Percentiles rank a stretch among this genome's conserved stretches.
Conservation (phyloP, 2,329 filamentous ascomycete species). For the Monosporascus ibericus region DNA sequence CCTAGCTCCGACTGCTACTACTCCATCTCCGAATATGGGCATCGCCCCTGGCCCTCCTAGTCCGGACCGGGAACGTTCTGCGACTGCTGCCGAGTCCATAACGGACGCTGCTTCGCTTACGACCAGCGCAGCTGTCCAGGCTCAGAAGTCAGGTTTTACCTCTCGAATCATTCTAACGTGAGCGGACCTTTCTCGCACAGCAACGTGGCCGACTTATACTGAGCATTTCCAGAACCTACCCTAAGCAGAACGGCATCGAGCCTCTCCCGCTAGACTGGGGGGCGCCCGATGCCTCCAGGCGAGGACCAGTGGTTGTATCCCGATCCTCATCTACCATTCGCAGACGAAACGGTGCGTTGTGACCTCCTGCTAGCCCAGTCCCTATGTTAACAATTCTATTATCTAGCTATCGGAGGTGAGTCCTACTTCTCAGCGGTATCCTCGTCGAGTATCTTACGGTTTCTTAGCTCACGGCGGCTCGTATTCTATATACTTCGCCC, state of each 20-base stretch:
- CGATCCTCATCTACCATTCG: slow-evolving; percentile 69
- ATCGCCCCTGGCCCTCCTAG: slow-evolving; percentile 6
- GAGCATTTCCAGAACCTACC: slow-evolving; percentile 60
- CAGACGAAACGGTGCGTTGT: slow-evolving; percentile 65
- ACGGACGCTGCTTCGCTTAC: slow-evolving; percentile 15
- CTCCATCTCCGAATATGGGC: slow-evolving; percentile 11
- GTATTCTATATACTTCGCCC: slow-evolving; percentile 91
- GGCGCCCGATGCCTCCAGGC: slow-evolving; percentile 62
- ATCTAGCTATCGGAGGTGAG: slow-evolving; percentile 52
- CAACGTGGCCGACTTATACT: slow-evolving; percentile 4
- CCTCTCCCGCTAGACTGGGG: slow-evolving; percentile 89
- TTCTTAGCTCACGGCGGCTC: slow-evolving; percentile 62
- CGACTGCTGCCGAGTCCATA: slow-evolving; percentile 13
- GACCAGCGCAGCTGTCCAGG: slow-evolving; percentile 16
- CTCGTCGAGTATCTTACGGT: not conserved
- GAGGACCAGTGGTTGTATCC: slow-evolving; percentile 86
- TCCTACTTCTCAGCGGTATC: not conserved
- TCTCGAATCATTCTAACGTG: slow-evolving; percentile 52
- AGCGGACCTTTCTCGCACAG: slow-evolving; percentile 8
- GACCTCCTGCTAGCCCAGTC: slow-evolving; percentile 2
- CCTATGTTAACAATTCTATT: slow-evolving; percentile 11
- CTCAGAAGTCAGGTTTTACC: slow-evolving; percentile 40
- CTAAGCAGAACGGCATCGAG: slow-evolving; percentile 88
- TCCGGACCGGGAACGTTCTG: slow-evolving; percentile 4
- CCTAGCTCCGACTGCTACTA: slow-evolving; percentile 15